phyloP scores from a whole-genome alignment of 2,329 filamentous ascomycete species.

The Nemania sp. region DNA sequence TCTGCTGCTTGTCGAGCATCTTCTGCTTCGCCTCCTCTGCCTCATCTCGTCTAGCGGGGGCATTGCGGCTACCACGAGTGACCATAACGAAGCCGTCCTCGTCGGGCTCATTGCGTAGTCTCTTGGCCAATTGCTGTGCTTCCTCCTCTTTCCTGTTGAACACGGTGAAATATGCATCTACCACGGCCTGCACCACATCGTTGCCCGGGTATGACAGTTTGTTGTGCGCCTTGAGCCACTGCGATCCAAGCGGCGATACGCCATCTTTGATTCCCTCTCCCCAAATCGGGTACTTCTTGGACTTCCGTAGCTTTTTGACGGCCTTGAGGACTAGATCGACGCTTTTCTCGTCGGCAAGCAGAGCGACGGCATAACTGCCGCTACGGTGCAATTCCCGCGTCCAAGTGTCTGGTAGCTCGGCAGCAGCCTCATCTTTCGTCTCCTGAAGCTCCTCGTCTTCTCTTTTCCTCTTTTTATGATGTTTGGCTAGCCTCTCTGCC shows the following conservation, averaged over 20 bases:
- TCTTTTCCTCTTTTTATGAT: conserved; percentile 56
- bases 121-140: conserved; percentile 63
- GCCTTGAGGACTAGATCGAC: conserved; percentile 78
- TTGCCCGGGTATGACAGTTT: conserved; percentile 71
- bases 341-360: conserved; percentile 82
- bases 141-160: conserved; percentile 73
- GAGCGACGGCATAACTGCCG: conserved; percentile 77
- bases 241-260: conserved; percentile 59
- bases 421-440: conserved; percentile 59
- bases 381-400: conserved; percentile 69
- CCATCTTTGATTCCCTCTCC: conserved; percentile 62
- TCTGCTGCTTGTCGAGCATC: conserved; percentile 66
- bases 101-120: conserved; percentile 77
- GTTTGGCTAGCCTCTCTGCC: conserved; percentile 44
- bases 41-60: conserved; percentile 75
- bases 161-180: conserved; percentile 85
- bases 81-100: conserved; percentile 97
- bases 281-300: conserved; percentile 68
- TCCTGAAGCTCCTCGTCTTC: conserved; percentile 43
- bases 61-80: conserved; percentile 72
- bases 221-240: conserved; percentile 67
- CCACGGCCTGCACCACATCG: conserved; percentile 66
- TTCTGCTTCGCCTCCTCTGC: conserved; percentile 61
- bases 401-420: conserved; percentile 73
- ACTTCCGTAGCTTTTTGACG: conserved; percentile 62